Percentiles rank a stretch among this genome's conserved stretches.
Evolutionary conservation across 306 rosid species (phyloP).

Genomic region (Medicago arabica): DNA sequence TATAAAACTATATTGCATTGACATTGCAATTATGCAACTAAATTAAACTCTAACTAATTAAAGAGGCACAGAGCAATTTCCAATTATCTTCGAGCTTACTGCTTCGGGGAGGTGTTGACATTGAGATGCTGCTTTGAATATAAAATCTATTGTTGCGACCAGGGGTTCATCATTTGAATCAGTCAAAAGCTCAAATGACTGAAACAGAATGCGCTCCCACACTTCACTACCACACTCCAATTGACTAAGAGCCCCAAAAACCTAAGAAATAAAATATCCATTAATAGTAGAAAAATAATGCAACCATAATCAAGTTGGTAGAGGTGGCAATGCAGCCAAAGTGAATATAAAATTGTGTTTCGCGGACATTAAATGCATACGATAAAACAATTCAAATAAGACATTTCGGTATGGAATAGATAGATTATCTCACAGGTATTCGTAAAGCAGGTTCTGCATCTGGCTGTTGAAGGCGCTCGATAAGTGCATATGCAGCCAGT

Average conservation of each 20-base stretch:
- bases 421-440: conserved; percentile 73
- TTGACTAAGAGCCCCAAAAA: conserved; percentile 88
- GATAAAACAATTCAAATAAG: conserved; percentile 35
- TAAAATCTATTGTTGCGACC: conserved; percentile 78
- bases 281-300: conserved; percentile 43
- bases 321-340: conserved; percentile 17
- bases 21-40: conserved; percentile 1
- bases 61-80: conserved; percentile 40
- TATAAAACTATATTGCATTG: conserved; percentile 14
- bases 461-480: conserved; percentile 87
- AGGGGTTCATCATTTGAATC: conserved; percentile 93
- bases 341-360: conserved; percentile 9
- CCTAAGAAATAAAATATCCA: conserved; percentile 55
- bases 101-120: conserved; percentile 99
- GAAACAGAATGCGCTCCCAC: conserved; percentile 88
- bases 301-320: conserved; percentile 15
- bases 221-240: conserved; percentile 94
- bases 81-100: conserved; percentile 58
- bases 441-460: conserved; percentile 90
- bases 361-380: conserved; percentile 10
- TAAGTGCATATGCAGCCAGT: conserved; percentile 88
- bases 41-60: not conserved
- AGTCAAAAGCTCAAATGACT: conserved; percentile 79
- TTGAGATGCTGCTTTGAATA: conserved; percentile 94
- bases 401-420: conserved; percentile 33